These are phyloP conservation scores for Pseudogymnoascus sp. DNA, from an alignment of 2,329 filamentous ascomycete species.

Conservation along the genomic window DNA sequence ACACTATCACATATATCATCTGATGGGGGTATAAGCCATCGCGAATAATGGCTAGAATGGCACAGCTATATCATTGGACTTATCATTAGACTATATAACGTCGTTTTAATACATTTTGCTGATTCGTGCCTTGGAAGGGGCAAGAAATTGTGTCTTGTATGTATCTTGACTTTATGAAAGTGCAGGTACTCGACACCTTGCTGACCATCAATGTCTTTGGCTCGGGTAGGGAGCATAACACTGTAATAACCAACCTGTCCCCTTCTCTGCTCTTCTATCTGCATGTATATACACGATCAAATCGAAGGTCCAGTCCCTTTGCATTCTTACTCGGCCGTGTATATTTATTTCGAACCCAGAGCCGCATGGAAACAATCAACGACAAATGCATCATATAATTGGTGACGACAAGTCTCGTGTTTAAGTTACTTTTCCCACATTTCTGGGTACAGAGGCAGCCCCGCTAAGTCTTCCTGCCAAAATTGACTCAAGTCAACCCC, in stretches of 20 bases:
- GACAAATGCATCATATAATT: neutral
- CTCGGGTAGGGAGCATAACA: neutral
- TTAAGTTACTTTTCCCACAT: neutral
- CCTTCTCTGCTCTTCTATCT: neutral
- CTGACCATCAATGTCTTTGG: neutral
- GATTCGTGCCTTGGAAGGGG: too few relatives aligned
- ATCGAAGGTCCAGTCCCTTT: neutral
- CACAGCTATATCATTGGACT: too few relatives aligned
- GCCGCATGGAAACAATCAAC: neutral
- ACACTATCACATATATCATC: too few relatives aligned
- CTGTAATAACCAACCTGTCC: neutral
- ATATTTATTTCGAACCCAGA: neutral
- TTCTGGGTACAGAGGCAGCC: neutral
- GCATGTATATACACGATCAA: neutral
- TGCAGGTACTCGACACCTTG: neutral
- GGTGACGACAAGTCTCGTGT: neutral
- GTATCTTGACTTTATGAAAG: too few relatives aligned
- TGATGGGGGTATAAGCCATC: too few relatives aligned
- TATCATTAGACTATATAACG: too few relatives aligned
- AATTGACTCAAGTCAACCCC: slow-evolving; percentile 26
- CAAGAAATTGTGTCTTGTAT: too few relatives aligned
- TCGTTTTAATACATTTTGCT: too few relatives aligned
- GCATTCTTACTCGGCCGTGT: neutral
- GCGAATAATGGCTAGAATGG: too few relatives aligned
- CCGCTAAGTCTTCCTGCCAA: neutral